Evolutionary conservation across 1,139 yeast species (phyloP).

Genomic region (Candida labiduridarum): DNA sequence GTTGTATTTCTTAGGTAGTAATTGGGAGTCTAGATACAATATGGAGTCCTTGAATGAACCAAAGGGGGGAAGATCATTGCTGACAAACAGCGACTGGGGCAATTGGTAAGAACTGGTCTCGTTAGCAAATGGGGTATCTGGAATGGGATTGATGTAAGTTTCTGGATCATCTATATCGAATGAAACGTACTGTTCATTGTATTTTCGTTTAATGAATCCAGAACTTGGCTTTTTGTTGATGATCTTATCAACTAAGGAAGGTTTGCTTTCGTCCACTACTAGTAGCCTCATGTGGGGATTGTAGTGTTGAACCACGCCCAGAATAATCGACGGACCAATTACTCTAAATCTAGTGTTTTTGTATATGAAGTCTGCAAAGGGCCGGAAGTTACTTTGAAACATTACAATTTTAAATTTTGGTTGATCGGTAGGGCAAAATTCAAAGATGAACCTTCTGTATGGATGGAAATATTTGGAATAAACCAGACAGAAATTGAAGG

Average conservation of each 20-base stretch:
- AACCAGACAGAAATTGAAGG: slow-evolving; percentile 38
- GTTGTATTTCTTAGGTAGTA: slow-evolving; percentile 37
- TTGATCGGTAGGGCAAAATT: slow-evolving; percentile 8
- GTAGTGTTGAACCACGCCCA: slow-evolving; percentile 32
- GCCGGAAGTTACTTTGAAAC: slow-evolving; percentile 40
- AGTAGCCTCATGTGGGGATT: slow-evolving; percentile 40
- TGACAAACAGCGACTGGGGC: slow-evolving; percentile 22
- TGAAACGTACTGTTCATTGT: slow-evolving; percentile 4
- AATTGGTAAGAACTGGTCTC: slow-evolving; percentile 6
- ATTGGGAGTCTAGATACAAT: slow-evolving; percentile 19
- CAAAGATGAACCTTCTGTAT: slow-evolving; percentile 33
- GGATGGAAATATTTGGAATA: slow-evolving; percentile 30
- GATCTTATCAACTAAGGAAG: slow-evolving; percentile 40
- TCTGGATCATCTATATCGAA: slow-evolving; percentile 14
- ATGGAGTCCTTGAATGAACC: slow-evolving; percentile 37
- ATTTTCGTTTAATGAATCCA: slow-evolving; percentile 25
- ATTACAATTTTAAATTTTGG: slow-evolving; percentile 28
- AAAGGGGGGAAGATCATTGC: slow-evolving; percentile 44
- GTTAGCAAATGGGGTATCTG: slow-evolving; percentile 20
- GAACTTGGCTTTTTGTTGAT: slow-evolving; percentile 33
- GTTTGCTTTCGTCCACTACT: slow-evolving; percentile 36
- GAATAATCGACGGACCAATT: slow-evolving; percentile 37
- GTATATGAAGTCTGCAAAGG: slow-evolving; percentile 45
- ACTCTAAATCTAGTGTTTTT: slow-evolving; percentile 42
- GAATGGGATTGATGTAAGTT: slow-evolving; percentile 34